Base-by-base conservation (phyloP, 306 rosid species). In the Quillaja saponaria region DNA sequence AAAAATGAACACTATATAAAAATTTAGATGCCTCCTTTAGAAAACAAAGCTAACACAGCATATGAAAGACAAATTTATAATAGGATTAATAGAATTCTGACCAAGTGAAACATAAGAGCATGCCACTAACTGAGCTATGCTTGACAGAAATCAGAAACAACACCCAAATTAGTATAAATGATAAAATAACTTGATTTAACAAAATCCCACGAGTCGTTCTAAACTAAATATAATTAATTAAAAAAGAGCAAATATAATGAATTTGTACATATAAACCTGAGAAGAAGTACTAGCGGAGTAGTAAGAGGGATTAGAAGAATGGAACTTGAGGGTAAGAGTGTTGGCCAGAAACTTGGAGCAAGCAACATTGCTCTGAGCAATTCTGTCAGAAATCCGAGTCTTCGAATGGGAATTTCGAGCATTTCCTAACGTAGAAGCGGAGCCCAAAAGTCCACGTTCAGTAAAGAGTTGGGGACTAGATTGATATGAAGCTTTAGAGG, bases 301-400 rank as follows among this genome's bases (percentile, higher is more conserved):
- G 42, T 11, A 50, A 13, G 56, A 68, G 34, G 87, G 86, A 59
- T 64, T 54, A 20, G 90, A 78, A 10, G 95, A 72, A 52, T 82
- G 96, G 54, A 85, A 78, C 54, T 64, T 69, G 76, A 95, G 90
- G 72, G 76, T 57, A 78, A 82, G 71, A 81, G 60, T 49, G 79
- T 14, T 37, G 0, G 87, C 71, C 37, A 83, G 72, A 69, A 67
- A 81, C 69, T 79, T 83, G 9, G 82, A 73, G 28, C 88, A 84
- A 65, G 85, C 66, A 40, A 82, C 74, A 71, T 63, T 63, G 52
- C 64, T 41, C 31, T 51, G 58, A 5, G 66, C 50, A 42, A 68
- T 41, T 17, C 46, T 49, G 64, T 40, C 47, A 34, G 45, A 7
- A 28, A 73, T 19, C 48, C 18, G 68, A 61, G 71, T 56, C 38